Percentiles rank a stretch among this genome's conserved stretches.
Conservation (phyloP, 805 yeast genomes). For the Jamesozyma lodderae region DNA sequence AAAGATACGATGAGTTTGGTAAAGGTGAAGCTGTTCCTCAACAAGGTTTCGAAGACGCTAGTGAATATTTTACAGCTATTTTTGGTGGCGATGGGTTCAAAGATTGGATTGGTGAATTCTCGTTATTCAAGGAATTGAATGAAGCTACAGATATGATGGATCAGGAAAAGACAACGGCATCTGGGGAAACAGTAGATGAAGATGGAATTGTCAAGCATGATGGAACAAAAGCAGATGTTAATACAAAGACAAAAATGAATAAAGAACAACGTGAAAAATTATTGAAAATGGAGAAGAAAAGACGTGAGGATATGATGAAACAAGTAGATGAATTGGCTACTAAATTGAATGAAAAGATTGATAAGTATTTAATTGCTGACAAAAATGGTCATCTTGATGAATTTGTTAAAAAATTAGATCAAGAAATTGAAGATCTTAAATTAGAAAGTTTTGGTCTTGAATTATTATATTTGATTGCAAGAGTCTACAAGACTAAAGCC, state of each 20-base stretch:
- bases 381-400: constrained; percentile 40
- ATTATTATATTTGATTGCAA: constrained; percentile 74
- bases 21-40: constrained; percentile 64
- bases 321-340: constrained; percentile 43
- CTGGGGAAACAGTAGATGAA: constrained; percentile 9
- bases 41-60: constrained; percentile 74
- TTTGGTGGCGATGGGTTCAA: constrained; percentile 78
- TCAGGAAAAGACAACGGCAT: constrained; percentile 15
- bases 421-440: constrained; percentile 72
- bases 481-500: constrained; percentile 67
- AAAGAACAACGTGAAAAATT: constrained; percentile 43
- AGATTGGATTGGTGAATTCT: constrained; percentile 72
- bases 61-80: constrained; percentile 72
- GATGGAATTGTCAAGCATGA: constrained; percentile 29
- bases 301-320: constrained; percentile 40
- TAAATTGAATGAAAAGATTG: constrained; percentile 41
- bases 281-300: constrained; percentile 42
- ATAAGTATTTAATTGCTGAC: constrained; percentile 37
- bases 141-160: constrained; percentile 45
- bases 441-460: constrained; percentile 94
- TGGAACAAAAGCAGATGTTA: constrained; percentile 25
- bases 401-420: constrained; percentile 42
- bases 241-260: constrained; percentile 20
- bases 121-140: constrained; percentile 54
- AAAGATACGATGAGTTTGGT: constrained; percentile 77